Conservation (phyloP, 148 eudicot genomes). For the Chenopodium suecicum region DNA sequence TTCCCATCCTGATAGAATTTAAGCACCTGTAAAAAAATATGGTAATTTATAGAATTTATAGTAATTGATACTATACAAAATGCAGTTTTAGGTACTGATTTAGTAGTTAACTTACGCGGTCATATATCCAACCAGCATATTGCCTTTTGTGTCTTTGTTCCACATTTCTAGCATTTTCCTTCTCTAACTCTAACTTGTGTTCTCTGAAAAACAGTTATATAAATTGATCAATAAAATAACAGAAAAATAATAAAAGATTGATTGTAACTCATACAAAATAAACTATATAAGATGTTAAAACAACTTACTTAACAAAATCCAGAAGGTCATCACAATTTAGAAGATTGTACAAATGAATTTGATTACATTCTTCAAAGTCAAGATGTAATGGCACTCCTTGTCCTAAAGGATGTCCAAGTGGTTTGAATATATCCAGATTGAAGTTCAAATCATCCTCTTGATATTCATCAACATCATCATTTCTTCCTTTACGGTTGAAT, state of each 20-base stretch:
- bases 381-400: not conserved
- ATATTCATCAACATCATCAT: constrained; percentile 3
- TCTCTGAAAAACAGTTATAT: not conserved
- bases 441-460: no score
- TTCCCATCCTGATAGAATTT: not conserved
- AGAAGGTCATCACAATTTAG: constrained; percentile 12
- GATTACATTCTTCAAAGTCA: not conserved
- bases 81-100: no score
- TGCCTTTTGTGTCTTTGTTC: constrained; percentile 5
- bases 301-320: not conserved
- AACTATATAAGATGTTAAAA: not conserved
- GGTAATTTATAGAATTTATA: no score
- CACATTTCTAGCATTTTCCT: not conserved
- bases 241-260: no score
- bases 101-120: not conserved
- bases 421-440: constrained; percentile 3
- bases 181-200: not conserved
- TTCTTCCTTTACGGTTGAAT: constrained; percentile 9
- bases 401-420: constrained; percentile 7
- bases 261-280: not conserved
- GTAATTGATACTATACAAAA: no score
- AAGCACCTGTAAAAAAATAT: not conserved
- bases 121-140: constrained; percentile 1
- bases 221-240: no score
- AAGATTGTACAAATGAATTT: not conserved